Base-by-base conservation (phyloP, 768 basidiomycete species). In the Galerina marginata region DNA sequence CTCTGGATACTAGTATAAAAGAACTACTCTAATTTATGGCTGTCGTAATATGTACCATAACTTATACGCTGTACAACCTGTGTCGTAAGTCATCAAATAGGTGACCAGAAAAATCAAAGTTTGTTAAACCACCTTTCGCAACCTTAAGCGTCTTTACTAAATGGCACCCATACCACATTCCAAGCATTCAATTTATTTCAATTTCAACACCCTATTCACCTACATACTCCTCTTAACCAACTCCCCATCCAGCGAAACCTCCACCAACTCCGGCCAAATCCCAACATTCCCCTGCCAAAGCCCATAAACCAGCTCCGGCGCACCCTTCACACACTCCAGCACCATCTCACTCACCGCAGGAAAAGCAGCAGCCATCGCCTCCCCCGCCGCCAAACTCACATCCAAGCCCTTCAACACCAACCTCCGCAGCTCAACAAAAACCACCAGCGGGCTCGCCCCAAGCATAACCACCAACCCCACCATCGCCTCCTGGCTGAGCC, bases 241-340 rank as follows among this genome's bases (percentile, higher is more conserved):
- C 6, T 40, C 23, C 10, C 51, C 50, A 43, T 53, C 50, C 6
- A 61, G 15, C n/a, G 11, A 15, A 3, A 57, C 38, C 33, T 58
- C 61, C 15, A 9, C 10, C 36, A 58, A 36, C 39, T 50, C 16
- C 15, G 56, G 51, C 56, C 56, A 62, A 20, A 54, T 36, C 11
- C n/a, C 16, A 36, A 25, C 25, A 15, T 51, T 9, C 9, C 9
- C 23, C 36, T 36, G 16, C 60, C 60, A 61, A 10, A 45, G 9
- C 11, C 40, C 29, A 16, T 38, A 33, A 9, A 61, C 42, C 16
- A 61, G 23, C 2, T 38, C 26, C 2, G 39, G 16, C 6, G 54
- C 42, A 2, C 54, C 60, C 11, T 46, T 49, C 9, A 61, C 48
- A 12, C n/a, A 4, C 6, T 47, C 26, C 20, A 61, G 29, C 9